Percentiles rank a stretch among this genome's conserved stretches.
Evolutionary conservation across 805 yeast species (phyloP).

Genomic region (Barnettozyma siamensis): DNA sequence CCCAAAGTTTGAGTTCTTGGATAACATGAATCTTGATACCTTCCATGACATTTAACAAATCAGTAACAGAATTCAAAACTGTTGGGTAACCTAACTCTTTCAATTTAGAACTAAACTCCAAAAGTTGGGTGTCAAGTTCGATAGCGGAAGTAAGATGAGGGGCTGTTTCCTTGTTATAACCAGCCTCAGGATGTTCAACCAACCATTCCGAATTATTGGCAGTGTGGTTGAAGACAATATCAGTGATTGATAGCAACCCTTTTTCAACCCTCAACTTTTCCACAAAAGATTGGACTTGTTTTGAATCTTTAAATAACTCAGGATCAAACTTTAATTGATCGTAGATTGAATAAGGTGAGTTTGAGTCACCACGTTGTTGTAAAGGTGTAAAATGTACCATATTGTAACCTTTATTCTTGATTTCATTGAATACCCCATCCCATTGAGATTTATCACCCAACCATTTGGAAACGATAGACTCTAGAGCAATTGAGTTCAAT

Average conservation of each 20-base stretch:
- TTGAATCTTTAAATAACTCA: conserved; percentile 45
- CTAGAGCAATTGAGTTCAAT: conserved; percentile 73
- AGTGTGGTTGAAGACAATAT: conserved; percentile 92
- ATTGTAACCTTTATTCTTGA: conserved; percentile 77
- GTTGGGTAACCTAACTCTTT: conserved; percentile 57
- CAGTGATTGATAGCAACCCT: conserved; percentile 74
- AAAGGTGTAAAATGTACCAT: conserved; percentile 96
- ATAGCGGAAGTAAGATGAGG: conserved; percentile 85
- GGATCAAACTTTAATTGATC: conserved; percentile 83
- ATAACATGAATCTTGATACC: conserved; percentile 67
- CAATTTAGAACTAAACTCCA: conserved; percentile 59
- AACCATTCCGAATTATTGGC: conserved; percentile 89
- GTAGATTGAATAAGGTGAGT: conserved; percentile 88
- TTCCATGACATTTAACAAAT: conserved; percentile 55
- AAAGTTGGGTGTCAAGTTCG: conserved; percentile 67
- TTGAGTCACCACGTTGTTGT: conserved; percentile 81
- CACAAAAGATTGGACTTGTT: conserved; percentile 51
- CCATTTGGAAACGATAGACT: conserved; percentile 89
- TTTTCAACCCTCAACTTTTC: conserved; percentile 44
- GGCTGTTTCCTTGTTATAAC: conserved; percentile 80
- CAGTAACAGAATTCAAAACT: conserved; percentile 41
- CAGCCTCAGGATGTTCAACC: conserved; percentile 80
- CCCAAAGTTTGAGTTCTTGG: conserved; percentile 71
- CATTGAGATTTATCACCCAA: conserved; percentile 66
- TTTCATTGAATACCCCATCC: conserved; percentile 56